Conservation (phyloP, 768 basidiomycete genomes). For the Leccinum pellstonianum region DNA sequence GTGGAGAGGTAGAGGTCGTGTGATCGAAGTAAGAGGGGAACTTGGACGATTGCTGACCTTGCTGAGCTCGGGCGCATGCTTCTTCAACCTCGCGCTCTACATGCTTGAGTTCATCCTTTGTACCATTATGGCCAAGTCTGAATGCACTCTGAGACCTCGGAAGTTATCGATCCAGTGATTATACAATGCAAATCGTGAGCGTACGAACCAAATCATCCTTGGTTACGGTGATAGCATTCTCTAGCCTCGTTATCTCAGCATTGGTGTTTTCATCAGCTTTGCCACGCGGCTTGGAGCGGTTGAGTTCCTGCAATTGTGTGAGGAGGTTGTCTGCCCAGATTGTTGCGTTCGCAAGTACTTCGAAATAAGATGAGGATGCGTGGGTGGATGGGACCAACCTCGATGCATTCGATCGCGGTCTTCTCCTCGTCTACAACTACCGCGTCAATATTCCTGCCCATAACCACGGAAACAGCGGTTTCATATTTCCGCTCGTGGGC, state of each 20-base stretch:
- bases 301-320: conserved; percentile 78
- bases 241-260: conserved; percentile 73
- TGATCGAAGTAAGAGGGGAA: neutral
- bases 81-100: conserved; percentile 66
- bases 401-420: conserved; percentile 96
- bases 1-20: neutral
- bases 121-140: conserved; percentile 70
- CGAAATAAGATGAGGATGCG: neutral
- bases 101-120: conserved; percentile 84
- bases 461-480: conserved; percentile 83
- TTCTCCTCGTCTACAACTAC: conserved; percentile 97
- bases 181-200: neutral
- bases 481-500: conserved; percentile 91
- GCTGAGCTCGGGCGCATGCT: conserved; percentile 63
- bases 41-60: conserved; percentile 45
- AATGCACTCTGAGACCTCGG: conserved; percentile 58
- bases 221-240: conserved; percentile 70
- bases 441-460: conserved; percentile 93
- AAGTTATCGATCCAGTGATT: neutral
- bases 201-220: conserved; percentile 78
- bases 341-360: conserved; percentile 95
- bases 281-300: conserved; percentile 76
- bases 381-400: conserved; percentile 46
- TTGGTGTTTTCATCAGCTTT: conserved; percentile 81
- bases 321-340: conserved; percentile 81